Evolutionary conservation across 1,139 yeast species (phyloP), one percentile per base, ranked within the genome.

Genomic region (Kluyveromyces sp.): DNA sequence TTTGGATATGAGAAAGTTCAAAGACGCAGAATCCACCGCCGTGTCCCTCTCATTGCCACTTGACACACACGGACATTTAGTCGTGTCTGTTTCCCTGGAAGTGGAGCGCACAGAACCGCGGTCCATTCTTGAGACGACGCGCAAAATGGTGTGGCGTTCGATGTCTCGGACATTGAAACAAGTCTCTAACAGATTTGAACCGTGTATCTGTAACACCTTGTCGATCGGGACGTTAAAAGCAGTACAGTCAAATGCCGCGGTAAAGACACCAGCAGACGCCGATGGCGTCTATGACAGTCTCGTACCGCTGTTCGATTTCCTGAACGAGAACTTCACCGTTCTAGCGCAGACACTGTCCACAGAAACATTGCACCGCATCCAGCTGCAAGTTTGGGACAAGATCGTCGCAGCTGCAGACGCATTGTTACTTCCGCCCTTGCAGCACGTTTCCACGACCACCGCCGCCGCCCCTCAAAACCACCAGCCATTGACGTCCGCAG

Each of bases 361-460:
- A 19, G 78, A 75, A 3, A 64, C 84, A 36, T 65, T 83, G 22
- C 62, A 76, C 48, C 75, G 77, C 52, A 86, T 86, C 0, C 83
- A 87, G 86, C 58, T 83, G 1, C 81, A 80, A 42, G 79, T 89
- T 0, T 87, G 95, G 95, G 70, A 70, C 33, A 78, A 77, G 2
- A 78, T 85, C 2, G 69, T 86, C 20, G 65, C 70, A 2, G 69
- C 80, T 25, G 80, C 88, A 2, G 94, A 86, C 57, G 71, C 69
- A 31, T 63, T 87, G 15, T 62, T 86, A n/a, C 62, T 87, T 7
- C 95, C 95, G 0, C 77, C 80, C 25, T 61, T 86, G 36, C 75
- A 48, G 81, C 80, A 1, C 75, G 75, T 40, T 70, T 77, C 39
- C 15, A 18, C 39, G n/a, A 17, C 17, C 31, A n/a, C 26, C 26